Evolutionary conservation across 2,329 filamentous ascomycete species (phyloP).

Genomic region (Epichloe amarillans): DNA sequence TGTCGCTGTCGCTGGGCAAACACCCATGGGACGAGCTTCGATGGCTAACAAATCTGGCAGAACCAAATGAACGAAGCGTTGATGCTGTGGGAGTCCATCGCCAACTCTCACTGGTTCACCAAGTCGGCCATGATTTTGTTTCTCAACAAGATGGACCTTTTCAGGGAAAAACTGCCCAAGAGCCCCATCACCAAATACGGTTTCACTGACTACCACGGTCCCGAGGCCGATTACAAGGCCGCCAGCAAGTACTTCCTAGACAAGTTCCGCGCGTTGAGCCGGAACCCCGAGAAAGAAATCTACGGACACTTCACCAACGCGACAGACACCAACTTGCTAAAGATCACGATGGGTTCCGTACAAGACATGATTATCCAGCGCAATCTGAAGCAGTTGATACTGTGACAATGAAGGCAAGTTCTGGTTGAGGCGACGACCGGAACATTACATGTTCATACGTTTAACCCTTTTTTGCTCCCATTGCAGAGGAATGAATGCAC

Average conservation of each 20-base stretch:
- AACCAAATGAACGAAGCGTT: constrained; percentile 87
- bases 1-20: background rate
- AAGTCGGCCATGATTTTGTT: constrained; percentile 73
- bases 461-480: background rate
- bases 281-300: constrained; percentile 50
- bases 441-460: too few species aligned
- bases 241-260: constrained; percentile 72
- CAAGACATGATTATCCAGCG: constrained; percentile 82
- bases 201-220: constrained; percentile 68
- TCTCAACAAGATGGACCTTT: constrained; percentile 79
- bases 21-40: background rate
- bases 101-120: constrained; percentile 77
- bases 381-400: constrained; percentile 65
- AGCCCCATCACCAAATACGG: constrained; percentile 61
- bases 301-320: constrained; percentile 51
- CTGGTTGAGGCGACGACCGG: background rate
- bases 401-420: constrained; percentile 12
- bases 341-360: constrained; percentile 75
- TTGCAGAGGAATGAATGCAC: background rate
- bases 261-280: constrained; percentile 65
- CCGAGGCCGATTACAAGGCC: constrained; percentile 56
- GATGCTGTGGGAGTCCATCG: constrained; percentile 77
- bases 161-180: constrained; percentile 59
- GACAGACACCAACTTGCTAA: constrained; percentile 59
- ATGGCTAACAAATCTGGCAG: constrained; percentile 26